Percentiles rank a stretch among this genome's conserved stretches.
Evolutionary conservation across 106 monocot species (phyloP).

Genomic region (Platanthera zijinensis): DNA sequence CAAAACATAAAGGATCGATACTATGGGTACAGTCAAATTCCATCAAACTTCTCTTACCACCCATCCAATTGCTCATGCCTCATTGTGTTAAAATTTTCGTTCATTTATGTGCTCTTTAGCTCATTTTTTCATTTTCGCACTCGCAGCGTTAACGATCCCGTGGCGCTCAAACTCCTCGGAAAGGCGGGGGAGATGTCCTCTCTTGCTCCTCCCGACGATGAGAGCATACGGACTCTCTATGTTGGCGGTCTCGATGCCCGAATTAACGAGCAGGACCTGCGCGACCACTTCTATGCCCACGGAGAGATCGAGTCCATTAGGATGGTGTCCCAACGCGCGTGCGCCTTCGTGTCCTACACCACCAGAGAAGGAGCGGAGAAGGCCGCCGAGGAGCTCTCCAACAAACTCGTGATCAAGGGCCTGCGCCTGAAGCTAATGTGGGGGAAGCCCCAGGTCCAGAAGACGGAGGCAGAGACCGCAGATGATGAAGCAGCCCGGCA

Average conservation of each 20-base stretch:
- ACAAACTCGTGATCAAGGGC: constrained; percentile 91
- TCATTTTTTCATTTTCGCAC: neutral
- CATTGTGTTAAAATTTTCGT: too few species aligned
- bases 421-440: constrained; percentile 88
- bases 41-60: neutral
- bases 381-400: constrained; percentile 90
- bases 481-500: constrained; percentile 44
- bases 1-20: constrained; percentile 99
- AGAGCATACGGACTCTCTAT: constrained; percentile 90
- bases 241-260: constrained; percentile 83
- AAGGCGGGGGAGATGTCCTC: constrained; percentile 99
- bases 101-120: neutral
- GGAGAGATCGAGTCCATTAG: constrained; percentile 91
- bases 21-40: constrained; percentile 63
- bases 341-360: constrained; percentile 93
- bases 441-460: constrained; percentile 84
- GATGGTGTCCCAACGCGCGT: constrained; percentile 84
- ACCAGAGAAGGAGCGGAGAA: constrained; percentile 84
- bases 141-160: constrained; percentile 91
- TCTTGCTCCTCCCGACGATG: constrained; percentile 83
- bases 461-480: constrained; percentile 24
- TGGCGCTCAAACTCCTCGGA: constrained; percentile 78
- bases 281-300: constrained; percentile 85
- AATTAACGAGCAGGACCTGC: constrained; percentile 83
- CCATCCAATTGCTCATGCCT: too few species aligned